Base-by-base conservation (phyloP, 139 green algal genomes). In the Pseudopediastrum boryanum region DNA sequence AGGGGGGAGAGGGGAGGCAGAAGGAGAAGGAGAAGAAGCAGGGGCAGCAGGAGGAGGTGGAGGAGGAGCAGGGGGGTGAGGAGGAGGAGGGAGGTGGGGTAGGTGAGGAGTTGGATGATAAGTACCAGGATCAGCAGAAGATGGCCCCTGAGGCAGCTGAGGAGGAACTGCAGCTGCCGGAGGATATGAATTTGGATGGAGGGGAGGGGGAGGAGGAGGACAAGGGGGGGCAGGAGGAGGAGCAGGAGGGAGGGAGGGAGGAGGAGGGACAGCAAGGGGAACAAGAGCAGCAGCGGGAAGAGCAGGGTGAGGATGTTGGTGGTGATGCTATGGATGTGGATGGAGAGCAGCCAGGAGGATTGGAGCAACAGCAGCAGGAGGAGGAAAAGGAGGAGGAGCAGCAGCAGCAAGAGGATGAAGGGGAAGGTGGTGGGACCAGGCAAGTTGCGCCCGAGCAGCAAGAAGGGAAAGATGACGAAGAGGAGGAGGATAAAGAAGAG, bases 151-250 rank as follows among this genome's bases (percentile, higher is more conserved):
- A 95, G 63, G 84, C 68, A 1, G 56, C 70, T 0, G 85, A 94
- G 35, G 80, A 90, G 74, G 93, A 96, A 69, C 74, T 97, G 46
- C 72, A 94, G 62, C 84, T 97, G 80, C 93, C 94, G 16, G 90
- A 94, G 29, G 88, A 96, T 27, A 71, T 97, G 71, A 94, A 93
- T 56, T 81, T 98, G 78, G 93, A 98, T 70, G 95, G 85, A 13
- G 86, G 66, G 6, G 88, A 90, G 29, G 68, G 81, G 23, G 87
- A 82, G 41, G 82, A 65, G 3, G n/a, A 82, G 38, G 71, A 85
- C 56, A 76, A 85, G 25, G 62, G 12, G 8, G 19, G 33, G 71
- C 27, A 69, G 65, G 42, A 50, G 62, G 75, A 91, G 75, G 62
- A 89, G 72, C 44, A 81, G 29, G 74, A 87, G 67, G 48, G 83